Evolutionary conservation across 2,329 filamentous ascomycete genomes (phyloP).

Genomic region (Sporothrix dimorphospora): DNA sequence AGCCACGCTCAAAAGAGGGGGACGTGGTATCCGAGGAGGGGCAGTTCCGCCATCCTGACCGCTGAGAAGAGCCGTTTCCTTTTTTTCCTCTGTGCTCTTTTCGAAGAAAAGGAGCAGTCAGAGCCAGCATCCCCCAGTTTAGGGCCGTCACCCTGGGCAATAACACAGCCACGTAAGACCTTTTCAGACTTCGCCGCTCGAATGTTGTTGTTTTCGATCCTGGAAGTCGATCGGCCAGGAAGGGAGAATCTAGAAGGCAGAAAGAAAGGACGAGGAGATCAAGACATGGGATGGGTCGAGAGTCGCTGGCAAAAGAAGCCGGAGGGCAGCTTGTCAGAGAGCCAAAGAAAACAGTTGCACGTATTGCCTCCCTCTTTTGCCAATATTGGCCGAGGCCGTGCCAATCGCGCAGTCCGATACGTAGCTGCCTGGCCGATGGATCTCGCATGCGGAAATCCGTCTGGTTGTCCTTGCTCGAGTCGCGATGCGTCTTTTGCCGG

Average conservation of each 20-base stretch:
- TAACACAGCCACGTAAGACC: slow-evolving; percentile 21
- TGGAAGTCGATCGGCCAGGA: slow-evolving; percentile 20
- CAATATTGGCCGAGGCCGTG: slow-evolving; percentile 2
- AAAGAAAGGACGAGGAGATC: neutral
- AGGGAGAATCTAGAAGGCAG: slow-evolving; percentile 8
- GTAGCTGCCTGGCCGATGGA: slow-evolving; percentile 9
- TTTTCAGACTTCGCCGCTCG: neutral
- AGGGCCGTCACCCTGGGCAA: slow-evolving; percentile 9
- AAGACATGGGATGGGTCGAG: neutral
- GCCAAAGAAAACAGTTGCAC: neutral
- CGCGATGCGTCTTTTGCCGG: slow-evolving; percentile 23
- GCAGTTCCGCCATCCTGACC: slow-evolving; percentile 16
- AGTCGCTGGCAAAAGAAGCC: neutral
- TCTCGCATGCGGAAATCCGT: slow-evolving; percentile 1
- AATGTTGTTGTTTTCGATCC: slow-evolving; percentile 6
- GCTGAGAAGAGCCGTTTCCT: slow-evolving; percentile 11
- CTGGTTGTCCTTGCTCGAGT: neutral
- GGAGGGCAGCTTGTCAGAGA: neutral
- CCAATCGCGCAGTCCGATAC: slow-evolving; percentile 11
- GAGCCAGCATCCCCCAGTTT: neutral
- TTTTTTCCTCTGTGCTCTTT: neutral
- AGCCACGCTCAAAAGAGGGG: slow-evolving; percentile 25
- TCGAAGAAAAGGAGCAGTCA: neutral
- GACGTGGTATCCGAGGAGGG: slow-evolving; percentile 24
- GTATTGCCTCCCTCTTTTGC: slow-evolving; percentile 2